These are phyloP conservation scores for Saccharomyces hybrid DNA, from an alignment of 1,139 yeast species.

Conservation along the genomic window DNA sequence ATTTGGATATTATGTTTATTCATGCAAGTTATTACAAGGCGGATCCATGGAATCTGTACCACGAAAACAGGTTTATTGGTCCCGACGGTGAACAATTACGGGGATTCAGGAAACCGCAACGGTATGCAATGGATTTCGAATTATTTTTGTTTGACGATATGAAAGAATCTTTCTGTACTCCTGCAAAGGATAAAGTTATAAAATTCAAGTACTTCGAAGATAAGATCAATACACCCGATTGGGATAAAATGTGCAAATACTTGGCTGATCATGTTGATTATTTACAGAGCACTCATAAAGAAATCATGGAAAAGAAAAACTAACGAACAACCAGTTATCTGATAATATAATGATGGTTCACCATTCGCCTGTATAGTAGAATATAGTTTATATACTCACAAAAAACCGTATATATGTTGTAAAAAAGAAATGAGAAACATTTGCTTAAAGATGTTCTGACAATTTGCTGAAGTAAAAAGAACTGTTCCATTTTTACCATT, in stretches of 20 bases:
- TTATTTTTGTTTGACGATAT: conserved; percentile 15
- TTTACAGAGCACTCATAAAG: conserved; percentile 14
- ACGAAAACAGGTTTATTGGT: conserved; percentile 38
- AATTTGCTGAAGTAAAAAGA: background rate
- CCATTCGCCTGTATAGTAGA: background rate
- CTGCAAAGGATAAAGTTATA: conserved; percentile 4
- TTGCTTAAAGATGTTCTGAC: background rate
- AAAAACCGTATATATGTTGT: background rate
- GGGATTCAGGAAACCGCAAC: conserved; percentile 11
- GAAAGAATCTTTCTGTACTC: conserved; percentile 13
- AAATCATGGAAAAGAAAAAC: background rate
- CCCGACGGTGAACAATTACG: conserved; percentile 34
- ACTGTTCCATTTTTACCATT: conserved; percentile 2
- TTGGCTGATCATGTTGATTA: conserved; percentile 13
- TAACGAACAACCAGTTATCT: background rate
- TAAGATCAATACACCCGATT: conserved; percentile 7
- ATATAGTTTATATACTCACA: background rate
- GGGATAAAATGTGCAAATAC: conserved; percentile 18
- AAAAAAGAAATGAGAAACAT: background rate
- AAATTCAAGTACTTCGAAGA: conserved; percentile 13
- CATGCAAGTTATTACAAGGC: conserved; percentile 63
- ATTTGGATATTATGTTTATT: conserved; percentile 36
- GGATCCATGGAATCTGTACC: conserved; percentile 47
- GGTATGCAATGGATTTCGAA: conserved; percentile 19
- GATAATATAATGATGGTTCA: background rate